Percentiles rank a stretch among this genome's conserved stretches.
These are phyloP conservation scores for Breynia disticha DNA, from an alignment of 441 rosid genomes.

Conservation along the genomic window DNA sequence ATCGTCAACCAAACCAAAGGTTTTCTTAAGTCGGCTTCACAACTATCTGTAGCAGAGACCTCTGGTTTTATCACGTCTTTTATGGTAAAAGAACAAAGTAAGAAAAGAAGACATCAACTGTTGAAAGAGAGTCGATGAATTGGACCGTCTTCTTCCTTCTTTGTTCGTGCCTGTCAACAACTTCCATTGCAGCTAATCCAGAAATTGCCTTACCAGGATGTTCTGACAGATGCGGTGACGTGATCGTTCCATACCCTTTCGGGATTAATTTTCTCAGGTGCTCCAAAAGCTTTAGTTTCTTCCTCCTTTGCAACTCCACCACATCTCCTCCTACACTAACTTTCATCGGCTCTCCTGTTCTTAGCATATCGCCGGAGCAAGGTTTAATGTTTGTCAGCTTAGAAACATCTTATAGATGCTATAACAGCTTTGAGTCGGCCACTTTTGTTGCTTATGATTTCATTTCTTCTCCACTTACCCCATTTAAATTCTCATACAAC, in stretches of 20 bases:
- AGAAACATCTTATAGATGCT: background rate
- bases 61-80: too few species aligned
- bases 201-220: background rate
- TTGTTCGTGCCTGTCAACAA: too few species aligned
- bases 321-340: background rate
- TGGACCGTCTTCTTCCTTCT: too few species aligned
- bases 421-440: background rate
- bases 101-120: too few species aligned
- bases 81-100: too few species aligned
- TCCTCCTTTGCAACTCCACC: background rate
- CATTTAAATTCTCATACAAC: constrained; percentile 12
- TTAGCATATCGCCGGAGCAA: background rate
- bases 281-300: background rate
- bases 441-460: too few species aligned
- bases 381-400: constrained; percentile 6
- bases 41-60: too few species aligned
- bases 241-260: background rate
- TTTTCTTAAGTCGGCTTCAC: too few species aligned
- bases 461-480: background rate
- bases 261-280: background rate
- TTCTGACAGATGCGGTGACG: background rate
- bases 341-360: background rate
- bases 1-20: too few species aligned
- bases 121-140: too few species aligned
- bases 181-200: background rate